Evolutionary conservation across 2,329 filamentous ascomycete genomes (phyloP).

Genomic region (Pyricularia grisea): DNA sequence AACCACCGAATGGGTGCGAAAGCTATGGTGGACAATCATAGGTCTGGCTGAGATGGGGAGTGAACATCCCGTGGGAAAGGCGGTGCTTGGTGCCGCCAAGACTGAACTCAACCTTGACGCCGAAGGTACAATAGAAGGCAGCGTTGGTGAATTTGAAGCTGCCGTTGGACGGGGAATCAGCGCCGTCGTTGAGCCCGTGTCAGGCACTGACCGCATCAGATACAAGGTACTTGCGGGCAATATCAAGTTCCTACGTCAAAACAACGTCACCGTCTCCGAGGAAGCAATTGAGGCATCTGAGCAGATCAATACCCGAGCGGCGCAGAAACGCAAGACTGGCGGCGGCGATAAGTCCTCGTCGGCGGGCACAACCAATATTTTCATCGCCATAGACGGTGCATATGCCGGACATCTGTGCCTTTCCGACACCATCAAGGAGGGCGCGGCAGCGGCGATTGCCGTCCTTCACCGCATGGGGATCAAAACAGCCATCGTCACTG

Average conservation of each 20-base stretch:
- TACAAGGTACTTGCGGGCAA: constrained; percentile 83
- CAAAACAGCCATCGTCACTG: constrained; percentile 84
- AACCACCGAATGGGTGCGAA: constrained; percentile 54
- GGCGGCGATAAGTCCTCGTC: constrained; percentile 23
- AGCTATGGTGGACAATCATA: constrained; percentile 91
- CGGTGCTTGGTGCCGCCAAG: constrained; percentile 69
- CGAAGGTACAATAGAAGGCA: constrained; percentile 72
- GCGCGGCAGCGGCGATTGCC: constrained; percentile 68
- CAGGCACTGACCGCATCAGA: constrained; percentile 55
- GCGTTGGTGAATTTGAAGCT: constrained; percentile 74
- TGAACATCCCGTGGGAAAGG: constrained; percentile 92
- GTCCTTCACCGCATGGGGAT: constrained; percentile 80
- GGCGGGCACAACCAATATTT: constrained; percentile 81
- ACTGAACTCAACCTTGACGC: constrained; percentile 61
- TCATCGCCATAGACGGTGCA: constrained; percentile 72
- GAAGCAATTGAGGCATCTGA: constrained; percentile 56
- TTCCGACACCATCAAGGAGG: constrained; percentile 84
- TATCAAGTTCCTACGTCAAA: constrained; percentile 63
- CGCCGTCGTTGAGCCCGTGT: constrained; percentile 69
- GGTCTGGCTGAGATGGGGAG: constrained; percentile 93
- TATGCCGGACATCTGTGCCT: constrained; percentile 80
- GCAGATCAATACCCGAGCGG: constrained; percentile 38
- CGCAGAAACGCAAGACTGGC: constrained; percentile 14
- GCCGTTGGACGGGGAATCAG: constrained; percentile 77
- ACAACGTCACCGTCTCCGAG: constrained; percentile 56